A percentile compares a stretch with the other conserved stretches of the same genome.
Conservation (phyloP, 306 rosid genomes). For the Cyamopsis tetragonoloba region DNA sequence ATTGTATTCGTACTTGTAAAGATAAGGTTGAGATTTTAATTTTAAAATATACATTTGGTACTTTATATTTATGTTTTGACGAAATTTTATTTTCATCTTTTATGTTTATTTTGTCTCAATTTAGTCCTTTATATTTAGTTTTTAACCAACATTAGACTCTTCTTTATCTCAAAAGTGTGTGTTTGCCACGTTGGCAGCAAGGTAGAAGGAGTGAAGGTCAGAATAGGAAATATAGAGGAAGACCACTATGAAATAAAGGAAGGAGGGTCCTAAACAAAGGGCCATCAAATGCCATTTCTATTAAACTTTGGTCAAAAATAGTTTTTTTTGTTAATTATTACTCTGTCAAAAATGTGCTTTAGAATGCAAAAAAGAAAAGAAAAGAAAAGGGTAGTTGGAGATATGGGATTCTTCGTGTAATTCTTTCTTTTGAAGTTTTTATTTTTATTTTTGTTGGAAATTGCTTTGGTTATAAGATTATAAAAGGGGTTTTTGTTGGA, state of each 20-base stretch:
- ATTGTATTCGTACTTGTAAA: too few species aligned
- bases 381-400: constrained; percentile 17
- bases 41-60: too few species aligned
- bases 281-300: too few species aligned
- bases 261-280: constrained; percentile 30
- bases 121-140: too few species aligned
- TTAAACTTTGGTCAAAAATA: constrained; percentile 60
- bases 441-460: constrained; percentile 1
- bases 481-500: constrained; percentile 43
- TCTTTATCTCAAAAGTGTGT: too few species aligned
- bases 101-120: too few species aligned
- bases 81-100: too few species aligned
- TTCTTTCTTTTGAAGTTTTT: neutral
- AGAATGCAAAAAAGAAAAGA: neutral
- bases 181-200: constrained; percentile 73
- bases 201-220: constrained; percentile 74
- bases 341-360: constrained; percentile 46
- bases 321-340: too few species aligned
- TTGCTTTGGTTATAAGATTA: constrained; percentile 36
- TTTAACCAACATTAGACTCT: too few species aligned
- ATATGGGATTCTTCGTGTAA: constrained; percentile 28
- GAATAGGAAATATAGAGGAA: constrained; percentile 74
- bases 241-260: constrained; percentile 54
- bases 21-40: too few species aligned
- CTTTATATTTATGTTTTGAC: too few species aligned